Evolutionary conservation across 73 alveolate genomes (phyloP).

Genomic region (Stentor roeselii): DNA sequence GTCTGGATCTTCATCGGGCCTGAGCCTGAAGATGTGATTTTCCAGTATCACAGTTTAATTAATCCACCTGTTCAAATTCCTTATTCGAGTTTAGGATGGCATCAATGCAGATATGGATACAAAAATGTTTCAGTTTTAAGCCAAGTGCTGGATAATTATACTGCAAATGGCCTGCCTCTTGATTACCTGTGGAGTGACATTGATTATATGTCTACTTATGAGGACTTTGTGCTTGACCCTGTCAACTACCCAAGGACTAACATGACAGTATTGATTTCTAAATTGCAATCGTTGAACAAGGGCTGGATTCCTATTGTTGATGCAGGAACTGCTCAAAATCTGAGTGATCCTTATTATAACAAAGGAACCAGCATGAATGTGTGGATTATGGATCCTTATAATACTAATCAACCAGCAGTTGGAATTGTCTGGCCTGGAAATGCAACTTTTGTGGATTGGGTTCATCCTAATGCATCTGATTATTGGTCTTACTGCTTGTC

Average conservation of each 20-base stretch:
- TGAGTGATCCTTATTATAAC: background rate
- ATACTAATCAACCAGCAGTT: conserved; percentile 27
- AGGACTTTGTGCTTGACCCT: conserved; percentile 66
- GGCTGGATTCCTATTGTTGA: conserved; percentile 21
- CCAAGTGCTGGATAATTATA: conserved; percentile 68
- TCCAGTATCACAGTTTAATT: conserved; percentile 45
- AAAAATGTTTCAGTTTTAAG: conserved; percentile 35
- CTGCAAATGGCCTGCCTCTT: conserved; percentile 71
- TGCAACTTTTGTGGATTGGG: conserved; percentile 25
- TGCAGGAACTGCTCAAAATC: conserved; percentile 32
- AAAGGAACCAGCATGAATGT: background rate
- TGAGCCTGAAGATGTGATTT: conserved; percentile 48
- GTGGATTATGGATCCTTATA: conserved; percentile 20
- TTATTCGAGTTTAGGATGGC: conserved; percentile 87
- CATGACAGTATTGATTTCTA: conserved; percentile 46
- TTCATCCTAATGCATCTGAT: background rate
- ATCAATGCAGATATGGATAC: conserved; percentile 97
- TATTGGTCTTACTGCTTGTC: background rate
- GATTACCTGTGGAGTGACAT: conserved; percentile 96
- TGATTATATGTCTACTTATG: conserved; percentile 84
- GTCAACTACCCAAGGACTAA: conserved; percentile 44
- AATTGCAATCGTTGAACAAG: conserved; percentile 19
- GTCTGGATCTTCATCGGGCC: conserved; percentile 53
- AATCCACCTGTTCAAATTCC: conserved; percentile 74
- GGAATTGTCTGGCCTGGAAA: conserved; percentile 34